Conservation (phyloP, 441 rosid genomes). For the Omphalea diandra region DNA sequence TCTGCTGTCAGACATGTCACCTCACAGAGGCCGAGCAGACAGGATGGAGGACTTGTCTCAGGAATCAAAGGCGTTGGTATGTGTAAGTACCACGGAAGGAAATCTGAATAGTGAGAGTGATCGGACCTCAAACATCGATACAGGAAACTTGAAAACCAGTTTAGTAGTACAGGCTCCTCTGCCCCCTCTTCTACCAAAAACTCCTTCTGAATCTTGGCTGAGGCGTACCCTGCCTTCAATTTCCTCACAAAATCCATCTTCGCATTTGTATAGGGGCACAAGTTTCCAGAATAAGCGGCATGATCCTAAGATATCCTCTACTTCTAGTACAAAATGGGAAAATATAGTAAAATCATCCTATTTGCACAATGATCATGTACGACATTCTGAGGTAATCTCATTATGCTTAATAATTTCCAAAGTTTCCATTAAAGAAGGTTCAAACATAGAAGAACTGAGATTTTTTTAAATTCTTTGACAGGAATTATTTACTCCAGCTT, state of each 20-base stretch:
- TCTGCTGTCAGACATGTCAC: slow-evolving; percentile 22
- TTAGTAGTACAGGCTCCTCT: slow-evolving; percentile 30
- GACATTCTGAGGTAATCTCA: slow-evolving; percentile 49
- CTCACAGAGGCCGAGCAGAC: slow-evolving; percentile 24
- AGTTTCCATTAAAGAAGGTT: background rate
- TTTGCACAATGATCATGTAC: slow-evolving; percentile 52
- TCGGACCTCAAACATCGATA: slow-evolving; percentile 27
- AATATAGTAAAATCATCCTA: slow-evolving; percentile 74
- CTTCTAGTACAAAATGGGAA: slow-evolving; percentile 79
- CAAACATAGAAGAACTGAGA: background rate
- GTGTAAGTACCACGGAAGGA: slow-evolving; percentile 28
- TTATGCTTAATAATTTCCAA: background rate
- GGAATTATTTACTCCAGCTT: slow-evolving; percentile 60
- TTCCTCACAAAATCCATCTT: slow-evolving; percentile 38
- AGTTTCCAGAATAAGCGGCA: slow-evolving; percentile 41
- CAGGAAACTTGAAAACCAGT: slow-evolving; percentile 26
- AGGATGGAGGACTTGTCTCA: slow-evolving; percentile 26
- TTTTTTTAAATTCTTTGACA: slow-evolving; percentile 28
- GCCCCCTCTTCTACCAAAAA: slow-evolving; percentile 67
- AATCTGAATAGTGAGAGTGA: slow-evolving; percentile 23
- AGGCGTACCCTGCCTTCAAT: slow-evolving; percentile 69
- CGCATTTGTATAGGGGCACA: slow-evolving; percentile 29
- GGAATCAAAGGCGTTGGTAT: slow-evolving; percentile 37
- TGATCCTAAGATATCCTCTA: slow-evolving; percentile 33
- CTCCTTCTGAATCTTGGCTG: slow-evolving; percentile 96